Evolutionary conservation across 495 filamentous ascomycete species (phyloP), one percentile per base, ranked within the genome.

Genomic region (Aspergillus bridgeri): DNA sequence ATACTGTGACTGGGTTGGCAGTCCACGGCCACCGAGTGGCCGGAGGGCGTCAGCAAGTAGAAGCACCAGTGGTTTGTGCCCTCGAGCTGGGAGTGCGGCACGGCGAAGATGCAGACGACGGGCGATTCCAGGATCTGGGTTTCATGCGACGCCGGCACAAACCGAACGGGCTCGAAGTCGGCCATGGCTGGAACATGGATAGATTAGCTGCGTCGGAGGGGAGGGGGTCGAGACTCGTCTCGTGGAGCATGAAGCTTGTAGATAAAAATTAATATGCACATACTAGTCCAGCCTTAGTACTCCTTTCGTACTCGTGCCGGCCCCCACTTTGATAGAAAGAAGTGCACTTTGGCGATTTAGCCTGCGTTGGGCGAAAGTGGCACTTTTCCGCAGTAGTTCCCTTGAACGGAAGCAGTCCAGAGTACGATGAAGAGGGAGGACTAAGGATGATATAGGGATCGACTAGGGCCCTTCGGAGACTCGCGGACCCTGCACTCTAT

Each of bases 1-100:
- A 56, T n/a, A 15, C 21, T 22, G 53, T 48, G 20, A 22, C 48
- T 61, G 5, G 57, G 53, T 15, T 47, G 57, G 47, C 51, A 58
- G 58, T 60, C 49, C 17, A 54, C 49, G 33, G 53, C 19, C 45
- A 58, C 24, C 15, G 33, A 55, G 29, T 6, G 52, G 15, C 8
- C 45, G 0, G 25, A 19, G 15, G 48, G 25, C 0, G 59, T 50
- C 1, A 17, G 6, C 24, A 61, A 51, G 42, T 59, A 66, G 58
- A 63, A 59, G 33, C 60, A 59, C 59, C 58, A 66, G 48, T 60
- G 58, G 42, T 61, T 61, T 17, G 64, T 60, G 43, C 21, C 17
- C 6, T 22, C 44, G 17, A 29, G 19, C 54, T 54, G 48, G 15
- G 17, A 3, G 42, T 60, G 54, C 1, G 60, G 42, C 9, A 25